phyloP scores from a whole-genome alignment of 352 stramenopile genomes.

The Phytophthora colocasiae region DNA sequence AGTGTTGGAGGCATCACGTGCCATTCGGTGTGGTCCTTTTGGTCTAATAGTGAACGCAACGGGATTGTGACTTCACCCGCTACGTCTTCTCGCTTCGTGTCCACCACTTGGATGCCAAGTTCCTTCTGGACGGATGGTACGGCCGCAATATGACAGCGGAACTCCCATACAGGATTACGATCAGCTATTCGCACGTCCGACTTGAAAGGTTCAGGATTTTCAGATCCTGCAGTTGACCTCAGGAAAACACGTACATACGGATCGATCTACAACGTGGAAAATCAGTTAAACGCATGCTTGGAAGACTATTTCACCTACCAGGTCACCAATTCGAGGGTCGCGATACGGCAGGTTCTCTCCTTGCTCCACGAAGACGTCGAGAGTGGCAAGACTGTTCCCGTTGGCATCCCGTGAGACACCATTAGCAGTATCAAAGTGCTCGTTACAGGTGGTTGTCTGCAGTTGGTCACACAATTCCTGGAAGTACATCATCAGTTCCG shows the following conservation, averaged over 20 bases:
- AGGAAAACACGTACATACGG: slow-evolving; percentile 60
- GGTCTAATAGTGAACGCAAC: slow-evolving; percentile 62
- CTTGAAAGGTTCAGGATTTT: slow-evolving; percentile 19
- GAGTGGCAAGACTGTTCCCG: slow-evolving; percentile 42
- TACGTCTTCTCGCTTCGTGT: slow-evolving; percentile 53
- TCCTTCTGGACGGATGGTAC: slow-evolving; percentile 54
- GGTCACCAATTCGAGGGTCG: slow-evolving; percentile 49
- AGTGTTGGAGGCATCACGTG: slow-evolving; percentile 63
- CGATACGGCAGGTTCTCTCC: slow-evolving; percentile 59
- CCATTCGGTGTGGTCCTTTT: slow-evolving; percentile 71
- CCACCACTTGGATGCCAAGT: slow-evolving; percentile 60
- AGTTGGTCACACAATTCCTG: slow-evolving; percentile 39
- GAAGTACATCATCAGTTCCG: too few relatives aligned
- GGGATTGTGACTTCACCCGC: slow-evolving; percentile 54
- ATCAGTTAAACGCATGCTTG: background rate
- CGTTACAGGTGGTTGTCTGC: slow-evolving; percentile 19
- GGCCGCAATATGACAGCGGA: slow-evolving; percentile 32
- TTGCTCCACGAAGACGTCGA: slow-evolving; percentile 53
- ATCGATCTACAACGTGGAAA: slow-evolving; percentile 49
- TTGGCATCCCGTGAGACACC: slow-evolving; percentile 35
- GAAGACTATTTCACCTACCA: slow-evolving; percentile 28
- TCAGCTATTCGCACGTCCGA: slow-evolving; percentile 56
- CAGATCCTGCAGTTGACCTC: slow-evolving; percentile 11
- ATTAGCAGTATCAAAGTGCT: slow-evolving; percentile 40
- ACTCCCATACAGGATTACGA: slow-evolving; percentile 55